A percentile compares a stretch with the other conserved stretches of the same genome.
phyloP scores from a whole-genome alignment of 805 yeast genomes.

The Candida insectalens region DNA sequence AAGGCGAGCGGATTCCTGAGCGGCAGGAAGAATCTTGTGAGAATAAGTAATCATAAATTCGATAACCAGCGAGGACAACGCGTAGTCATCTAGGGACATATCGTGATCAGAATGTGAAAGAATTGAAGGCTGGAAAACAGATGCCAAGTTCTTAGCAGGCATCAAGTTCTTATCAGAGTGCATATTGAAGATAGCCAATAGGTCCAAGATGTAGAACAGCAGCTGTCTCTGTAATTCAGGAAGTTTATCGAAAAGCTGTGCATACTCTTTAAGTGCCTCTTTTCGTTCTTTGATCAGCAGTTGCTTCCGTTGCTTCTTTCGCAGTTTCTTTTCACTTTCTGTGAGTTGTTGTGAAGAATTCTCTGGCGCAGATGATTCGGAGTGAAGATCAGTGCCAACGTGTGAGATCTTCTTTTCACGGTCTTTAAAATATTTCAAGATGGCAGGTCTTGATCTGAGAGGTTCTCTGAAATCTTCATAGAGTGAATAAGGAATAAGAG shows the following conservation, averaged over 20 bases:
- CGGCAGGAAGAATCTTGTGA: constrained; percentile 58
- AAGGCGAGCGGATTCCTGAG: constrained; percentile 14
- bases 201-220: constrained; percentile 76
- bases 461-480: constrained; percentile 79
- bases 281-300: constrained; percentile 55
- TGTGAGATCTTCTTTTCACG: constrained; percentile 25
- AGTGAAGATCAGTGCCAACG: background rate
- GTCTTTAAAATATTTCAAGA: constrained; percentile 55
- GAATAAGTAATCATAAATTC: constrained; percentile 86
- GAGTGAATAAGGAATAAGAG: constrained; percentile 68
- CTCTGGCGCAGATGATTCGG: constrained; percentile 1
- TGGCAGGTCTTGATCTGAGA: constrained; percentile 51
- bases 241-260: constrained; percentile 52
- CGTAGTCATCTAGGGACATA: constrained; percentile 86
- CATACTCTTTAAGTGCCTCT: constrained; percentile 64
- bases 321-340: constrained; percentile 23
- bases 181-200: constrained; percentile 75
- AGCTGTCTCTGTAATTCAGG: constrained; percentile 78
- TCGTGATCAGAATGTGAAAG: constrained; percentile 89
- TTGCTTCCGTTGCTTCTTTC: constrained; percentile 39
- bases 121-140: constrained; percentile 95
- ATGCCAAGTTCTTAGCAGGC: constrained; percentile 90
- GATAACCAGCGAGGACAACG: constrained; percentile 73
- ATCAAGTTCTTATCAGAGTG: constrained; percentile 72
- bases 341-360: constrained; percentile 6